Conservation (phyloP, 768 basidiomycete genomes). For the Panellus pusillus region DNA sequence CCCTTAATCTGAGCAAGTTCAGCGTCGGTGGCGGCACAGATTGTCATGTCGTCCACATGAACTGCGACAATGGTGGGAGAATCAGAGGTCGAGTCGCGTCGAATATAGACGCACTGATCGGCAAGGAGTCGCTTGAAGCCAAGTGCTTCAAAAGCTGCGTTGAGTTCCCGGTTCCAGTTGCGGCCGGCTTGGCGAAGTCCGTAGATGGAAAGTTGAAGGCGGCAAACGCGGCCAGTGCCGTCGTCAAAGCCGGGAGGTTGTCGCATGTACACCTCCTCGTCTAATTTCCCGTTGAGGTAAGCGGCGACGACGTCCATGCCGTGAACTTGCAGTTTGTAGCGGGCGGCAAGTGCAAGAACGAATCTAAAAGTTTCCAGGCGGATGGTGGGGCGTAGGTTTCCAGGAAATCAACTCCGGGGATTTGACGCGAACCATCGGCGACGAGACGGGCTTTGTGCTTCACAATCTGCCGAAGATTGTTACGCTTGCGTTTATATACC, state of each 20-base stretch:
- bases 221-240: conserved; percentile 24
- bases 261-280: conserved; percentile 37
- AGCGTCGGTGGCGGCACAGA: not conserved
- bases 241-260: conserved; percentile 36
- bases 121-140: not conserved
- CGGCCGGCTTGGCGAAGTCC: conserved; percentile 28
- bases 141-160: not conserved
- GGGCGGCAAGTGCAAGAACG: conserved; percentile 36
- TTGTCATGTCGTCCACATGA: not conserved
- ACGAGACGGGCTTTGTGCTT: conserved; percentile 21
- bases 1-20: conserved; percentile 1
- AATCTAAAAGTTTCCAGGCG: conserved; percentile 30
- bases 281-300: conserved; percentile 1
- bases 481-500: not conserved
- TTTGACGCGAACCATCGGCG: conserved; percentile 39
- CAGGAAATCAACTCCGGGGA: conserved; percentile 36
- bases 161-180: conserved; percentile 27
- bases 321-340: conserved; percentile 34
- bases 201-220: conserved; percentile 34
- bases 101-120: conserved; percentile 11
- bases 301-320: conserved; percentile 36
- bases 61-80: not conserved
- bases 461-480: not conserved
- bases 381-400: conserved; percentile 33
- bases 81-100: not conserved